Evolutionary conservation across 2,329 filamentous ascomycete genomes (phyloP), one percentile per base, ranked within the genome.

Genomic region (Kalmusia sp.): DNA sequence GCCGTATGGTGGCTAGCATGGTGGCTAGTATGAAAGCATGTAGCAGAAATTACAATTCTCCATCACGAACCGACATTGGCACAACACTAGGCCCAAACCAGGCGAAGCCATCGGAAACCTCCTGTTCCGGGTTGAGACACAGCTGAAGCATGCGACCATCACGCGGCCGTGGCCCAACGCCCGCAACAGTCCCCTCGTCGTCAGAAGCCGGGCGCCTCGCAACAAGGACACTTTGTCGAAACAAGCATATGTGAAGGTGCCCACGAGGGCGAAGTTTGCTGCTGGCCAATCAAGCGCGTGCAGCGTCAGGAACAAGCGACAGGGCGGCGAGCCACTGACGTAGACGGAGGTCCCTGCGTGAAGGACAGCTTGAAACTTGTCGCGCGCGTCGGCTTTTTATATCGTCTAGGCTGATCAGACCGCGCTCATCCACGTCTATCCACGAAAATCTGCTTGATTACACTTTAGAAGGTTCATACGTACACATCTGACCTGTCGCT

Each of bases 271-370:
- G 30, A 37, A 19, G 31, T n/a, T 12, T 21, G 11, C 28, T 6
- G 35, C n/a, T 22, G 17, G 45, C 43, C 35, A 22, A 24, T 21
- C 17, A 33, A 17, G 27, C 12, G 17, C 17, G 35, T 12, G 19
- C 6, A 40, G 15, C 35, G 33, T 28, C 37, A 50, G 48, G 38
- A 28, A 50, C 48, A 33, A 49, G 46, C 48, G 27, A 43, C 40
- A 22, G 40, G 22, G 24, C 19, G 12, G 17, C 4, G 33, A 34
- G 43, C 51, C 65, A 60, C 63, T 69, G 66, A 69, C 65, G 66
- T 69, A 54, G 59, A 38, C 53, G 57, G 34, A 49, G 58, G 59
- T 60, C 55, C 56, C 57, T 64, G 63, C 61, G 35, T 54, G 15
- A 17, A 24, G 27, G n/a, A 45, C 53, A 38, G 31, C 38, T 49